Percentiles rank a stretch among this genome's conserved stretches.
These are phyloP conservation scores for Nothopassalora personata DNA, from an alignment of 2,329 filamentous ascomycete species.

Conservation along the genomic window DNA sequence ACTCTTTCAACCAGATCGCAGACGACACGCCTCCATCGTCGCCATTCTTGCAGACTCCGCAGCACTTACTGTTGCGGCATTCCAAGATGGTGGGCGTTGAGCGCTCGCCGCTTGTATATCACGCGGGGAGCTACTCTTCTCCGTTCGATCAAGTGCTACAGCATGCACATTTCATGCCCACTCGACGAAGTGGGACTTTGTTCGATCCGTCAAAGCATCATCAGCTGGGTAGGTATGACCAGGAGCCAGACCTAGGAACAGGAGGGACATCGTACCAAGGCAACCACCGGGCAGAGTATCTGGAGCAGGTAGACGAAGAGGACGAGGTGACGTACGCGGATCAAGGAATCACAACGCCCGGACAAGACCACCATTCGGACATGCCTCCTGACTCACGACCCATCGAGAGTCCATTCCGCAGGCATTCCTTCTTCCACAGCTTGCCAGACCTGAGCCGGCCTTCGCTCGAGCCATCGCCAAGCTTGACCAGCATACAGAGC, in stretches of 20 bases:
- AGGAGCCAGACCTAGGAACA: slow-evolving; percentile 1
- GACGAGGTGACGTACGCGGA: not conserved
- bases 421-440: slow-evolving; percentile 17
- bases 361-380: not conserved
- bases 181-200: slow-evolving; percentile 10
- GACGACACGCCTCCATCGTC: slow-evolving; percentile 35
- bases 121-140: slow-evolving; percentile 15
- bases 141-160: slow-evolving; percentile 13
- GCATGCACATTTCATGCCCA: slow-evolving; percentile 5
- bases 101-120: slow-evolving; percentile 18
- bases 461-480: slow-evolving; percentile 18
- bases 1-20: slow-evolving; percentile 33
- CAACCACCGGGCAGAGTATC: not conserved
- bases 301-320: not conserved
- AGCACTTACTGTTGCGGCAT: slow-evolving; percentile 33
- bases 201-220: slow-evolving; percentile 41
- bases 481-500: slow-evolving; percentile 23
- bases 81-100: slow-evolving; percentile 17
- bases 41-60: slow-evolving; percentile 40
- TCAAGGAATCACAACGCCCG: not conserved
- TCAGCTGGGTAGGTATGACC: slow-evolving; percentile 46
- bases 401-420: slow-evolving; percentile 25
- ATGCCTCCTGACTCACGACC: slow-evolving; percentile 6
- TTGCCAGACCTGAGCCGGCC: slow-evolving; percentile 7
- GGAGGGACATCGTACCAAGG: not conserved